Percentiles rank a stretch among this genome's conserved stretches.
Evolutionary conservation across 2,329 filamentous ascomycete genomes (phyloP).

Genomic region (Aspergillus sp.): DNA sequence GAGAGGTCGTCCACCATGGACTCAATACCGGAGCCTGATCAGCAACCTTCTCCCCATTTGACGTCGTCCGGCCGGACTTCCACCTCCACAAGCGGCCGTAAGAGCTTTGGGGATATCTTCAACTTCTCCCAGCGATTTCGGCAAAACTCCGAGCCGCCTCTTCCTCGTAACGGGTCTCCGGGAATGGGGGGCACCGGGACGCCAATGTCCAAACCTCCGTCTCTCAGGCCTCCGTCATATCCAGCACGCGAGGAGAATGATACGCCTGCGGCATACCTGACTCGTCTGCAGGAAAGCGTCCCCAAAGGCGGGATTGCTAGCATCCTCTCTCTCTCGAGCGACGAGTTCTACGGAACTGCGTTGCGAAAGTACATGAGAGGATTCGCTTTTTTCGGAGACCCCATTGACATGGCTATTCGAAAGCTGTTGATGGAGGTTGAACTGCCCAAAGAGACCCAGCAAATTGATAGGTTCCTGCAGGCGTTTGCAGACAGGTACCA

Average conservation of each 20-base stretch:
- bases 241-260: slow-evolving; percentile 80
- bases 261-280: slow-evolving; percentile 79
- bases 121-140: slow-evolving; percentile 64
- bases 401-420: slow-evolving; percentile 93
- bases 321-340: slow-evolving; percentile 73
- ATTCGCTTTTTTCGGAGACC: slow-evolving; percentile 91
- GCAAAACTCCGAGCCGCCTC: slow-evolving; percentile 66
- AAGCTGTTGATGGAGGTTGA: slow-evolving; percentile 96
- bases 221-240: slow-evolving; percentile 56
- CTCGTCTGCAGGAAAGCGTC: slow-evolving; percentile 69
- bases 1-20: slow-evolving; percentile 84
- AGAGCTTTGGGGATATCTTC: slow-evolving; percentile 86
- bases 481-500: slow-evolving; percentile 95
- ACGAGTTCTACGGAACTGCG: slow-evolving; percentile 73
- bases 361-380: slow-evolving; percentile 90
- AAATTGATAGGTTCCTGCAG: slow-evolving; percentile 89
- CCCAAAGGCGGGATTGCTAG: slow-evolving; percentile 76
- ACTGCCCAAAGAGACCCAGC: slow-evolving; percentile 91
- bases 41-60: slow-evolving; percentile 57
- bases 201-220: slow-evolving; percentile 68
- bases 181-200: slow-evolving; percentile 52
- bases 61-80: slow-evolving; percentile 56
- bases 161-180: slow-evolving; percentile 56
- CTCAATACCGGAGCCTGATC: slow-evolving; percentile 65
- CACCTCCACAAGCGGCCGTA: slow-evolving; percentile 73